Conservation (phyloP, 148 eudicot species). For the Rhododendron simsii region DNA sequence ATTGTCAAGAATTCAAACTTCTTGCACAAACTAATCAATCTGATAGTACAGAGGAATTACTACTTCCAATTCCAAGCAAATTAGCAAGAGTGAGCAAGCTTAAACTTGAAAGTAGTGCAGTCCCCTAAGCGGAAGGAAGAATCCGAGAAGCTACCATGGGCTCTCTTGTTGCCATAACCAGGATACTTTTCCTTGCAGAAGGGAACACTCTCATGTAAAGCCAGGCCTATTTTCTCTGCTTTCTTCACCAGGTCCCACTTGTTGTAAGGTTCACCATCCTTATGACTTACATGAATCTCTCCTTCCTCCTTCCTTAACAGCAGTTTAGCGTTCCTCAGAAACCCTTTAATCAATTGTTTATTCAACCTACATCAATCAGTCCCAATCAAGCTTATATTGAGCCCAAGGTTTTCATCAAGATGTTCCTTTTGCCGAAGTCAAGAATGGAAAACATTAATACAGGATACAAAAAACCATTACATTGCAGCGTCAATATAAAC, state of each 20-base stretch:
- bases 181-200: constrained; percentile 32
- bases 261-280: constrained; percentile 32
- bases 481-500: not conserved
- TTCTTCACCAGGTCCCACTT: constrained; percentile 41
- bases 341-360: constrained; percentile 37
- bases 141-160: constrained; percentile 31
- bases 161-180: constrained; percentile 43
- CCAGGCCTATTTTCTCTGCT: constrained; percentile 32
- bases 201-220: constrained; percentile 24
- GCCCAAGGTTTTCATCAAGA: not conserved
- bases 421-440: not conserved
- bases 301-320: constrained; percentile 25
- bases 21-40: not conserved
- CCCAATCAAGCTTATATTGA: not conserved
- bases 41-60: not conserved
- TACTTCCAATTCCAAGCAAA: not conserved
- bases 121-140: constrained; percentile 30
- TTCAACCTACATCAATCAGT: constrained; percentile 21
- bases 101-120: constrained; percentile 39
- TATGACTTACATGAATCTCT: constrained; percentile 37
- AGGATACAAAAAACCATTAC: not conserved
- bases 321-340: constrained; percentile 31
- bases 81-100: constrained; percentile 12
- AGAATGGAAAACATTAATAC: not conserved
- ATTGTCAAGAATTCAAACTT: not conserved